Evolutionary conservation across 1,284 basidiomycete species (phyloP).

Genomic region (Marasmius fiardii): DNA sequence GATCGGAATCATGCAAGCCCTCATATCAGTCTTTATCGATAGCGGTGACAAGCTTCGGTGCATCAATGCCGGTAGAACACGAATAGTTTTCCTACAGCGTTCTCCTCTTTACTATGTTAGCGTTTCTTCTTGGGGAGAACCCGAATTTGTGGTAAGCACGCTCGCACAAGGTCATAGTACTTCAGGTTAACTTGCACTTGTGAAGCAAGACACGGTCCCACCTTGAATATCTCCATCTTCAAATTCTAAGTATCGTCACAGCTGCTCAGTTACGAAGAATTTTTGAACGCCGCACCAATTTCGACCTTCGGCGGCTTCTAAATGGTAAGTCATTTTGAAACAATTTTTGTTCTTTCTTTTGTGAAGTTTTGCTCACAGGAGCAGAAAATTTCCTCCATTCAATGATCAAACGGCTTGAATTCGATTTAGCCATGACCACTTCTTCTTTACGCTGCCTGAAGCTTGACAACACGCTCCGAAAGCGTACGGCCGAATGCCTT

Average conservation of each 20-base stretch:
- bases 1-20: slow-evolving; percentile 92
- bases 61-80: slow-evolving; percentile 71
- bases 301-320: slow-evolving; percentile 84
- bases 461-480: slow-evolving; percentile 66
- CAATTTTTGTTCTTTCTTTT: too few relatives aligned
- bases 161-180: background rate
- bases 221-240: slow-evolving; percentile 91
- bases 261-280: slow-evolving; percentile 80
- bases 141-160: slow-evolving; percentile 83
- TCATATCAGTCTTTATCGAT: slow-evolving; percentile 89
- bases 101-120: slow-evolving; percentile 90
- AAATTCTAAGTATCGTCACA: slow-evolving; percentile 89
- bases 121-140: slow-evolving; percentile 89
- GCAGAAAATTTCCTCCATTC: slow-evolving; percentile 80
- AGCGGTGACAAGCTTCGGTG: slow-evolving; percentile 81
- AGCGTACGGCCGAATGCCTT: slow-evolving; percentile 71
- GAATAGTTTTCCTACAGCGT: slow-evolving; percentile 84
- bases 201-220: slow-evolving; percentile 86
- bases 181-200: slow-evolving; percentile 22
- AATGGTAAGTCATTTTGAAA: slow-evolving; percentile 52
- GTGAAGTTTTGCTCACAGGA: slow-evolving; percentile 40
- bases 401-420: slow-evolving; percentile 67
- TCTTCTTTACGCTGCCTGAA: slow-evolving; percentile 81
- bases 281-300: slow-evolving; percentile 88
- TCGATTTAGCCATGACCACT: slow-evolving; percentile 77